These are phyloP conservation scores for Tylopilus sp. DNA, from an alignment of 1,284 basidiomycete species.

Conservation along the genomic window DNA sequence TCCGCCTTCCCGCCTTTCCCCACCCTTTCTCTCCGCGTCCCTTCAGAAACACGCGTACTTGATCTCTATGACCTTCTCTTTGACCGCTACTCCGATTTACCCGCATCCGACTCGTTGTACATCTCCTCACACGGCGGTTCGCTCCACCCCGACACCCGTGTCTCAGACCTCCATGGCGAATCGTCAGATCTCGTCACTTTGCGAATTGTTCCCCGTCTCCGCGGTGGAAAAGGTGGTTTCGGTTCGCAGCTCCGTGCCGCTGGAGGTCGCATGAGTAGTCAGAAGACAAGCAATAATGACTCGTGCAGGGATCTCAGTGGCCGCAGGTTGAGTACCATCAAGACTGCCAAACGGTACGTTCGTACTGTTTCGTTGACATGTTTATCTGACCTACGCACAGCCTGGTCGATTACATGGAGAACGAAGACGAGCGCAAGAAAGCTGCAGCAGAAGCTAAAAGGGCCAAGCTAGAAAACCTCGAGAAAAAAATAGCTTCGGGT, in stretches of 20 bases:
- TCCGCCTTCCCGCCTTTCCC: constrained; percentile 76
- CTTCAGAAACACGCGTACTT: constrained; percentile 47
- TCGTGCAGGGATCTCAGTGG: constrained; percentile 93
- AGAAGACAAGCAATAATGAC: constrained; percentile 94
- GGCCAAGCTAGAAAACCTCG: constrained; percentile 82
- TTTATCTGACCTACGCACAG: constrained; percentile 40
- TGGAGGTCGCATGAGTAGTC: constrained; percentile 94
- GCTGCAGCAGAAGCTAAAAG: constrained; percentile 78
- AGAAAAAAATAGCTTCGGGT: constrained; percentile 66
- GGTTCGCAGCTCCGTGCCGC: constrained; percentile 95
- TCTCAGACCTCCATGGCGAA: constrained; percentile 45
- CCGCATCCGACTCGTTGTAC: constrained; percentile 44
- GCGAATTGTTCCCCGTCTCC: constrained; percentile 65
- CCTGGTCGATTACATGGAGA: constrained; percentile 85
- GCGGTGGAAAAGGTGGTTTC: constrained; percentile 97
- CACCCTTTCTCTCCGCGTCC: constrained; percentile 60
- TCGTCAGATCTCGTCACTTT: constrained; percentile 50
- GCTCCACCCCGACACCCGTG: constrained; percentile 37
- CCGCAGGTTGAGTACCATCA: constrained; percentile 86
- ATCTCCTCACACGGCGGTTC: constrained; percentile 54
- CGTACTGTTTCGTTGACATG: neutral
- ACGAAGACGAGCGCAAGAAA: constrained; percentile 77
- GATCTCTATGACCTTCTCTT: constrained; percentile 52
- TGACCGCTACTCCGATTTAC: constrained; percentile 56
- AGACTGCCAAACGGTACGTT: constrained; percentile 87